phyloP scores from a whole-genome alignment of 306 rosid species.

The Astragalus membranaceus region DNA sequence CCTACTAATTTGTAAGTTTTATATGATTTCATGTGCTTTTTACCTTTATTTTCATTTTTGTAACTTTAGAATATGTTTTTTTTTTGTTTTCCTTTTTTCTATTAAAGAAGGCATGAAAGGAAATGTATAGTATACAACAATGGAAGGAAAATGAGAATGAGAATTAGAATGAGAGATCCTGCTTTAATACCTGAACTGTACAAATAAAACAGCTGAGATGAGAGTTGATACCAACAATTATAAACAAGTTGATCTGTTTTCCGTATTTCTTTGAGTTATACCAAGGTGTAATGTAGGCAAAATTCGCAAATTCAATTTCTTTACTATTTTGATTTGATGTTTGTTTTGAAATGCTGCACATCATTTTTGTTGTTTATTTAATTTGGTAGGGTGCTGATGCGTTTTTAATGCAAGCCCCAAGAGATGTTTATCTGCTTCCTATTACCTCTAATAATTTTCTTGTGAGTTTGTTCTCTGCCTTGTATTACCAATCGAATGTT shows the following conservation, averaged over 20 bases:
- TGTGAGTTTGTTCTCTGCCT: slow-evolving; percentile 1
- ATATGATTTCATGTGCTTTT: not conserved
- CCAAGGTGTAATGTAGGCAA: not conserved
- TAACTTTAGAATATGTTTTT: not conserved
- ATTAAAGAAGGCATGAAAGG: not conserved
- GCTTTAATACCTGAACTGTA: not conserved
- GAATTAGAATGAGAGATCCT: not conserved
- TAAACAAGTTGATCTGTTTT: not conserved
- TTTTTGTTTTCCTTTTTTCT: not conserved
- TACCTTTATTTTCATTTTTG: not conserved
- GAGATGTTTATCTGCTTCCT: not conserved
- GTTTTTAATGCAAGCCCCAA: not conserved
- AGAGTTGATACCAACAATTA: not conserved
- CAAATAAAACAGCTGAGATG: not conserved
- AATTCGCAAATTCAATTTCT: not conserved
- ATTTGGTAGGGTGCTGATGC: slow-evolving; percentile 5
- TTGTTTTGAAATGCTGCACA: not conserved
- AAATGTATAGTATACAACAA: not conserved
- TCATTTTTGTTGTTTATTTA: slow-evolving; percentile 5
- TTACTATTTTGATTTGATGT: not conserved
- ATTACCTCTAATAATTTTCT: slow-evolving; percentile 11
- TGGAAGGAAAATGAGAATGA: not conserved
- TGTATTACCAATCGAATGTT: not conserved
- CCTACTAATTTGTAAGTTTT: not conserved
- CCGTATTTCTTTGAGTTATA: not conserved